Percentiles rank a stretch among this genome's conserved stretches.
Evolutionary conservation across 1,139 yeast species (phyloP).

Genomic region (Protomyces inouyei): DNA sequence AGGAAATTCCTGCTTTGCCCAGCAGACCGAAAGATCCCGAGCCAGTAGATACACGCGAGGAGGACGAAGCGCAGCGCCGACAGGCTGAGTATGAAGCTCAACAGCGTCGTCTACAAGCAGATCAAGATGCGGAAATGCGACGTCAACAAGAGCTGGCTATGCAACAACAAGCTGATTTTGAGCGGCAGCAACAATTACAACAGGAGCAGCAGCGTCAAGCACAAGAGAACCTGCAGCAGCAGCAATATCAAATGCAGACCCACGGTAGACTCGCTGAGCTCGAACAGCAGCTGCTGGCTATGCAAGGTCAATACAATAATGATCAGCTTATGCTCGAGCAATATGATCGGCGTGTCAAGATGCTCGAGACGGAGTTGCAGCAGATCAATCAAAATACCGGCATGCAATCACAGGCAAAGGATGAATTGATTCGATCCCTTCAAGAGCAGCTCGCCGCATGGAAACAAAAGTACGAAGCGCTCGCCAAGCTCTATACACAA

Average conservation of each 20-base stretch:
- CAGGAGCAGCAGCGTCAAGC: constrained; percentile 71
- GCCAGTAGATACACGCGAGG: constrained; percentile 37
- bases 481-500: constrained; percentile 86
- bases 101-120: constrained; percentile 45
- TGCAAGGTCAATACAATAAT: constrained; percentile 78
- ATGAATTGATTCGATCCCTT: constrained; percentile 61
- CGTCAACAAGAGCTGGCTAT: constrained; percentile 46
- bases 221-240: constrained; percentile 65
- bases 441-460: constrained; percentile 75
- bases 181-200: constrained; percentile 60
- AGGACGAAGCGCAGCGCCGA: constrained; percentile 43
- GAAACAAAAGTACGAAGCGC: constrained; percentile 82
- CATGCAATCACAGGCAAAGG: constrained; percentile 71
- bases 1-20: constrained; percentile 45
- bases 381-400: constrained; percentile 62
- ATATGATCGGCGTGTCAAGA: constrained; percentile 79
- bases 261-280: constrained; percentile 76
- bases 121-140: constrained; percentile 42
- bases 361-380: constrained; percentile 67
- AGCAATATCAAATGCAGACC: constrained; percentile 69
- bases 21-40: constrained; percentile 42
- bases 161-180: constrained; percentile 68
- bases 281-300: constrained; percentile 71
- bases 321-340: constrained; percentile 81
- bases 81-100: constrained; percentile 48